Evolutionary conservation across 139 green algal species (phyloP).

Genomic region (Nannochloris sp.): DNA sequence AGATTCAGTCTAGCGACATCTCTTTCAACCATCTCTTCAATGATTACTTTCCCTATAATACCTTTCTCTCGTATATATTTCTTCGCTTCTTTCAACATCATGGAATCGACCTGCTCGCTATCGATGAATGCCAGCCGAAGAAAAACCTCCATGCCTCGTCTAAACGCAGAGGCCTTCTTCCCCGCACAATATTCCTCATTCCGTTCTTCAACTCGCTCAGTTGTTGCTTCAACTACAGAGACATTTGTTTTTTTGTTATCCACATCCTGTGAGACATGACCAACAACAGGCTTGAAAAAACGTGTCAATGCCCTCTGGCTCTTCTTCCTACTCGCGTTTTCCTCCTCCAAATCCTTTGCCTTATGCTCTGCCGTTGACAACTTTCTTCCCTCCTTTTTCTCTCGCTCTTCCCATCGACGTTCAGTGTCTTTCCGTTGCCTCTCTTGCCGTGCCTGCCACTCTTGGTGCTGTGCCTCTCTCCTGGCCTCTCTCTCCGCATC

Average conservation of each 20-base stretch:
- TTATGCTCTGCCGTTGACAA: not conserved
- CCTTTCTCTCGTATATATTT: not conserved
- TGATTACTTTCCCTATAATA: constrained; percentile 1
- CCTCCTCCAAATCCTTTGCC: not conserved
- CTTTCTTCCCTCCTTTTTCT: not conserved
- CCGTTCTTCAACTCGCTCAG: not conserved
- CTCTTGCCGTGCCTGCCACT: not conserved
- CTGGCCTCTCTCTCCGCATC: not conserved
- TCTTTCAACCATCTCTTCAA: not conserved
- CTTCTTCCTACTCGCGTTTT: not conserved
- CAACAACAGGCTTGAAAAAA: not conserved
- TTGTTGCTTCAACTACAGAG: no score
- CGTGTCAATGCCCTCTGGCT: not conserved
- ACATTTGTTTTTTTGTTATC: not conserved
- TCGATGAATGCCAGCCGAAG: not conserved
- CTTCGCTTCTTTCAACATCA: not conserved
- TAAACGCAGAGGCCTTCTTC: not conserved
- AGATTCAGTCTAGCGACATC: not conserved
- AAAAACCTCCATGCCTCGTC: not conserved
- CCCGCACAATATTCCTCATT: not conserved
- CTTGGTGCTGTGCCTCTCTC: not conserved
- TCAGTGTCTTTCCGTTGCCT: not conserved
- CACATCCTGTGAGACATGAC: not conserved
- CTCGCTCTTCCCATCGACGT: not conserved
- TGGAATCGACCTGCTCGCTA: not conserved